These are phyloP conservation scores for Saccharata proteae DNA, from an alignment of 2,329 filamentous ascomycete genomes.

Conservation along the genomic window DNA sequence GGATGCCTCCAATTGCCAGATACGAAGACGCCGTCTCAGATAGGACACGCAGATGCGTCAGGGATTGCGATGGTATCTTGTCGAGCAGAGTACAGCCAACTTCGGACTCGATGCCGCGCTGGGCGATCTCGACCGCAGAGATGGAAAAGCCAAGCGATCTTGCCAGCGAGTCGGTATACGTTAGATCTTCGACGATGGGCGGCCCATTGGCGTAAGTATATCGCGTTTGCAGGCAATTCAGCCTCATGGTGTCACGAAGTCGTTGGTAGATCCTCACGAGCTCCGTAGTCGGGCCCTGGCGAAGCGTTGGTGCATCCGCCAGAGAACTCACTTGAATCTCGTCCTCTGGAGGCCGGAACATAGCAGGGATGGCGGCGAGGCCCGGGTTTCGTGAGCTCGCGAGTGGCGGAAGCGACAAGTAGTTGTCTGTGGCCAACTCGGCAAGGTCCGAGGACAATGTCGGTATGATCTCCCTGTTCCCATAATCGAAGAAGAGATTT, in stretches of 20 bases:
- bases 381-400: conserved; percentile 3
- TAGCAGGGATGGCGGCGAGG: too few relatives aligned
- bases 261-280: conserved; percentile 44
- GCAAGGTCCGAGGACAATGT: conserved; percentile 32
- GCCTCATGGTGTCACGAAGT: conserved; percentile 41
- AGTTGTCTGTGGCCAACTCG: conserved; percentile 23
- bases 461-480: conserved; percentile 37
- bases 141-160: conserved; percentile 71
- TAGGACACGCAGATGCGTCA: conserved; percentile 79
- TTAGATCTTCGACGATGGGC: conserved; percentile 33
- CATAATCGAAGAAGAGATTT: conserved; percentile 40
- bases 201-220: conserved; percentile 32
- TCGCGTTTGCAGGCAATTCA: conserved; percentile 37
- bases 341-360: conserved; percentile 2
- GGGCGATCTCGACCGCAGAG: conserved; percentile 78
- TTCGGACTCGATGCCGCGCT: conserved; percentile 69
- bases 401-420: conserved; percentile 1
- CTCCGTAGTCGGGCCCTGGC: conserved; percentile 25
- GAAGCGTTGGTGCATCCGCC: too few relatives aligned
- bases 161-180: conserved; percentile 47
- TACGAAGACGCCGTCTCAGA: conserved; percentile 83
- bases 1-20: conserved; percentile 61
- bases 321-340: conserved; percentile 5
- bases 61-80: conserved; percentile 67
- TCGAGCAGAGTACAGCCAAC: conserved; percentile 62